These are phyloP conservation scores for Uromyces viciae-fabae DNA, from an alignment of 1,284 basidiomycete species.

Conservation along the genomic window DNA sequence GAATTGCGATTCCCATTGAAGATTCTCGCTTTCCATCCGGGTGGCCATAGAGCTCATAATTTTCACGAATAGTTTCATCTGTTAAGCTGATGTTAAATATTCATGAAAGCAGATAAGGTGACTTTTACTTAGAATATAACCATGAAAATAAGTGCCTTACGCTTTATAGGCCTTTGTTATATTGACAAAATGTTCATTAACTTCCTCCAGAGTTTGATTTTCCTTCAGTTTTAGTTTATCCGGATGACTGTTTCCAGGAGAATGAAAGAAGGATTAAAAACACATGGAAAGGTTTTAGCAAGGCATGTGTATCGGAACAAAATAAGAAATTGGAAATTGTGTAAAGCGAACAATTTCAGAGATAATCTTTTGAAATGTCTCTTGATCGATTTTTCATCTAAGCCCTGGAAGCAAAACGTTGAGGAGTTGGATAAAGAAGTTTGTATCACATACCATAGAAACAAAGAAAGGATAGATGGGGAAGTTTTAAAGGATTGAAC, in stretches of 20 bases:
- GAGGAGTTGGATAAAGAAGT: no score
- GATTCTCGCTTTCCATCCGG: constrained; percentile 95
- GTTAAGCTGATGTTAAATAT: constrained; percentile 65
- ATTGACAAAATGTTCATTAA: constrained; percentile 81
- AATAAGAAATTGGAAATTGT: neutral
- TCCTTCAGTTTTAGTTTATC: constrained; percentile 81
- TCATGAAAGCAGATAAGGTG: no score
- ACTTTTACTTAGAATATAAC: no score
- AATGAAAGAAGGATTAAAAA: neutral
- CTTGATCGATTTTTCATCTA: constrained; percentile 86
- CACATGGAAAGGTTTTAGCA: no score
- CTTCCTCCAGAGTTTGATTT: constrained; percentile 85
- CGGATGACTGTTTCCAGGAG: constrained; percentile 67
- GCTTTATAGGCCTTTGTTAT: constrained; percentile 98
- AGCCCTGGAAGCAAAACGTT: constrained; percentile 58
- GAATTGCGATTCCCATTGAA: constrained; percentile 92
- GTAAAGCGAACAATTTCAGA: constrained; percentile 68
- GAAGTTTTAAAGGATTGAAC: constrained; percentile 48
- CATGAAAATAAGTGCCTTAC: constrained; percentile 57
- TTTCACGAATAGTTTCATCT: constrained; percentile 86
- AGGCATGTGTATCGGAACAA: neutral
- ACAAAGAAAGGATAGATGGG: neutral
- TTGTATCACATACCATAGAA: no score
- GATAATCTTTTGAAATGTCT: constrained; percentile 95
- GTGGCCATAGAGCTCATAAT: constrained; percentile 86